Conservation (phyloP, 495 filamentous ascomycete genomes). For the Daldinia grandis region DNA sequence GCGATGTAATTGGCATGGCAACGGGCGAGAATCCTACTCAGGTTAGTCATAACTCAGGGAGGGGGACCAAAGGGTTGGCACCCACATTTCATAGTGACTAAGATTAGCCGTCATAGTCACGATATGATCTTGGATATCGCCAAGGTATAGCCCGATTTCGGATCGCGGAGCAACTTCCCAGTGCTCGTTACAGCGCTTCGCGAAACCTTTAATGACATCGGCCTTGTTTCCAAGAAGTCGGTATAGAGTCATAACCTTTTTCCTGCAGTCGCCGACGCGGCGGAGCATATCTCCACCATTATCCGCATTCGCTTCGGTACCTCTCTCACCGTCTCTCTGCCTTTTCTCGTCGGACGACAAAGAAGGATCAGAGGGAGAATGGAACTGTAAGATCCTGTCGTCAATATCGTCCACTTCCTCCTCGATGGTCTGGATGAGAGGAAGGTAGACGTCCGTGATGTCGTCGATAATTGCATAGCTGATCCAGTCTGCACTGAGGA, state of each 20-base stretch:
- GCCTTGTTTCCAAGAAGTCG: conserved; percentile 95
- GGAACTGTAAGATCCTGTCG: conserved; percentile 78
- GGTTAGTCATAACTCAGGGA: conserved; percentile 31
- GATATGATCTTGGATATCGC: conserved; percentile 98
- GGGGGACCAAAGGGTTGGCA: conserved; percentile 21
- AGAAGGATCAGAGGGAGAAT: conserved; percentile 60
- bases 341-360: conserved; percentile 40
- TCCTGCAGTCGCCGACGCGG: conserved; percentile 89
- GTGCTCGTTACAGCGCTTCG: conserved; percentile 98
- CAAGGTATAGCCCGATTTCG: conserved; percentile 94
- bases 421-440: conserved; percentile 87
- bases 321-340: conserved; percentile 55
- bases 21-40: conserved; percentile 79
- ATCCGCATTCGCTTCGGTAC: conserved; percentile 60
- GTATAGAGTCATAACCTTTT: conserved; percentile 96
- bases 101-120: conserved; percentile 97
- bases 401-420: conserved; percentile 92
- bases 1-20: conserved; percentile 97
- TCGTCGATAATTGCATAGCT: conserved; percentile 98
- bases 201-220: conserved; percentile 98
- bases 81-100: conserved; percentile 93
- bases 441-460: conserved; percentile 94
- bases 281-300: conserved; percentile 84
- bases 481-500: conserved; percentile 95
- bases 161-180: conserved; percentile 95